Percentiles rank a stretch among this genome's conserved stretches.
These are phyloP conservation scores for Pachysandra terminalis DNA, from an alignment of 164 flowering plant species.

Conservation along the genomic window DNA sequence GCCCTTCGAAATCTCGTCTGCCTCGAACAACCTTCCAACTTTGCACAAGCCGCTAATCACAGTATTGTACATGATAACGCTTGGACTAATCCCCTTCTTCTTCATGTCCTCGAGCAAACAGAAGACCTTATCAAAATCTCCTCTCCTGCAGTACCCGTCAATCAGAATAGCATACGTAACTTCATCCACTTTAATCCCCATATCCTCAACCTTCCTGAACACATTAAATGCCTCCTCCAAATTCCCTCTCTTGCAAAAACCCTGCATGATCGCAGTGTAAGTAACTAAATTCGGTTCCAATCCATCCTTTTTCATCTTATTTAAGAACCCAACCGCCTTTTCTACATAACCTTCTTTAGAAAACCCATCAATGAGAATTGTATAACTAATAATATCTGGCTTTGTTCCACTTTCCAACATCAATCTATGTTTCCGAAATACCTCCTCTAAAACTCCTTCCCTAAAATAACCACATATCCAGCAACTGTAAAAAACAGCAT, in stretches of 20 bases:
- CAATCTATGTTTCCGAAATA: slow-evolving; percentile 37
- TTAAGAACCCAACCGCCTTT: slow-evolving; percentile 63
- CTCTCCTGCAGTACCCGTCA: slow-evolving; percentile 54
- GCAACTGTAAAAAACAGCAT: slow-evolving; percentile 66
- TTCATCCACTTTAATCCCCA: slow-evolving; percentile 59
- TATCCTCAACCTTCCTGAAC: slow-evolving; percentile 40
- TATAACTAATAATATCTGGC: slow-evolving; percentile 54
- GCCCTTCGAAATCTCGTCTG: slow-evolving; percentile 47
- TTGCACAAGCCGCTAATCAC: slow-evolving; percentile 74
- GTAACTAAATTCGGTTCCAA: slow-evolving; percentile 60
- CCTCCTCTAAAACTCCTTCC: slow-evolving; percentile 44
- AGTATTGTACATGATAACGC: slow-evolving; percentile 62
- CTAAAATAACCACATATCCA: slow-evolving; percentile 64
- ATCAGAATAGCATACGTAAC: slow-evolving; percentile 62
- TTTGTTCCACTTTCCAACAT: slow-evolving; percentile 52
- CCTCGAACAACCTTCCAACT: slow-evolving; percentile 55
- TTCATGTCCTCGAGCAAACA: slow-evolving; percentile 69
- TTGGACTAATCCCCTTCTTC: slow-evolving; percentile 41
- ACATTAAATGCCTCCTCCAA: slow-evolving; percentile 57
- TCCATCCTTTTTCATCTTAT: slow-evolving; percentile 53
- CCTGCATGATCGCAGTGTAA: slow-evolving; percentile 60
- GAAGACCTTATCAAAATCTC: slow-evolving; percentile 50
- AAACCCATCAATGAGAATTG: slow-evolving; percentile 69
- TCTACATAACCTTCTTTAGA: slow-evolving; percentile 64
- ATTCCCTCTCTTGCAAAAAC: slow-evolving; percentile 65